phyloP scores from a whole-genome alignment of 2,329 filamentous ascomycete species.

The Pseudogymnoascus sp. region DNA sequence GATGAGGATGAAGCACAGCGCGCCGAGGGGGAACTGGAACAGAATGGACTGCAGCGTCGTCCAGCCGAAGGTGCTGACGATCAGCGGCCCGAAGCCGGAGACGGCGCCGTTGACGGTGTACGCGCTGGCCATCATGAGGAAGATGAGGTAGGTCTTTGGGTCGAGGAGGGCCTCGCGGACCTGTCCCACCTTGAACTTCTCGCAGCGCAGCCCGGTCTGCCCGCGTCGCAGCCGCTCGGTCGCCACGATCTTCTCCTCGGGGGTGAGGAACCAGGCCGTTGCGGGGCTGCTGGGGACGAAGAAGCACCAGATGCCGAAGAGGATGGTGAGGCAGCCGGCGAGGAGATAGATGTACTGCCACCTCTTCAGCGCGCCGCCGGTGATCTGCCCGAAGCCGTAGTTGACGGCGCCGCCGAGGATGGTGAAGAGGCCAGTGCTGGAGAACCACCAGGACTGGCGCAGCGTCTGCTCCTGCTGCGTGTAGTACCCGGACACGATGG shows the following conservation, averaged over 20 bases:
- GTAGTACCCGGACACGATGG: slow-evolving; percentile 52
- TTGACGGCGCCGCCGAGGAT: slow-evolving; percentile 56
- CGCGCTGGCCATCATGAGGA: slow-evolving; percentile 60
- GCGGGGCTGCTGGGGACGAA: slow-evolving; percentile 57
- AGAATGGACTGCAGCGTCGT: slow-evolving; percentile 56
- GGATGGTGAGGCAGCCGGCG: slow-evolving; percentile 52
- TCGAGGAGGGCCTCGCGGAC: slow-evolving; percentile 50
- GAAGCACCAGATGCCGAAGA: slow-evolving; percentile 59
- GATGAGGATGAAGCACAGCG: slow-evolving; percentile 58
- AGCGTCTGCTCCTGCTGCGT: slow-evolving; percentile 57
- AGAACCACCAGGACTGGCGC: slow-evolving; percentile 62
- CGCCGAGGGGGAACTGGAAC: slow-evolving; percentile 67
- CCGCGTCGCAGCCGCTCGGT: slow-evolving; percentile 54
- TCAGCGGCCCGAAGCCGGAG: slow-evolving; percentile 61
- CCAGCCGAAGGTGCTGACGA: slow-evolving; percentile 64
- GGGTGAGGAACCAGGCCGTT: slow-evolving; percentile 59
- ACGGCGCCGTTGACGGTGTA: slow-evolving; percentile 56
- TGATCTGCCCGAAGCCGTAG: slow-evolving; percentile 59
- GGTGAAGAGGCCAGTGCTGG: slow-evolving; percentile 43
- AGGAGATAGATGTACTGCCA: slow-evolving; percentile 69
- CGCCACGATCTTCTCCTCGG: slow-evolving; percentile 53
- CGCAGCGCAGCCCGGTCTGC: slow-evolving; percentile 55
- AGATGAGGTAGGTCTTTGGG: slow-evolving; percentile 54
- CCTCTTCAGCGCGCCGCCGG: slow-evolving; percentile 40
- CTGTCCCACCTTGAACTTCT: slow-evolving; percentile 50